Percentiles rank a stretch among this genome's conserved stretches.
Conservation (phyloP, 306 rosid species). For the Arachis stenosperma region DNA sequence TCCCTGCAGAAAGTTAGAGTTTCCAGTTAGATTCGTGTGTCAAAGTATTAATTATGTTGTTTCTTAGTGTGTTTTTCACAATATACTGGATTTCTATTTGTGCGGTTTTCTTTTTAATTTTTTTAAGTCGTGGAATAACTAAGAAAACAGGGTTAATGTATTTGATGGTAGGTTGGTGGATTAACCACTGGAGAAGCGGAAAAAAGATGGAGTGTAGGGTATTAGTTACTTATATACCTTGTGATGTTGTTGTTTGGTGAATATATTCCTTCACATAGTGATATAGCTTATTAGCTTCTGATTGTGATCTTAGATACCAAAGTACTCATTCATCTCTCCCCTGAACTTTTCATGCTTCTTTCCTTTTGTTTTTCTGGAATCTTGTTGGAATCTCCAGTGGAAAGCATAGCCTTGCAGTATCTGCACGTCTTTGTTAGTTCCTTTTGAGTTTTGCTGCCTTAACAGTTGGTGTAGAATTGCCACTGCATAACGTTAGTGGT, state of each 20-base stretch:
- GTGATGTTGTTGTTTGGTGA: not conserved
- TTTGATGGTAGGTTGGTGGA: not conserved
- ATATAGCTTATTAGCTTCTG: slow-evolving; percentile 7
- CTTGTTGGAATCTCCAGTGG: not conserved
- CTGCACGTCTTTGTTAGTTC: not conserved
- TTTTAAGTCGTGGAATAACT: not conserved
- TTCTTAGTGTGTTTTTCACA: not conserved
- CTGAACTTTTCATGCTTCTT: slow-evolving; percentile 15
- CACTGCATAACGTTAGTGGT: not conserved
- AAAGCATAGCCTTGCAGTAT: not conserved
- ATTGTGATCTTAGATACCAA: not conserved
- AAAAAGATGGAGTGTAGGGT: not conserved
- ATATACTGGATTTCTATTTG: slow-evolving; percentile 23
- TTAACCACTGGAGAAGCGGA: not conserved
- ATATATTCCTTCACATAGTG: slow-evolving; percentile 6
- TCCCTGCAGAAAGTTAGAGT: not conserved
- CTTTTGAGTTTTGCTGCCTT: not conserved
- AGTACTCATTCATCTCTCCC: not conserved
- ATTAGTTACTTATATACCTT: too few species aligned
- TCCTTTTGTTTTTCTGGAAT: slow-evolving; percentile 9
- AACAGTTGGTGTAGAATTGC: not conserved
- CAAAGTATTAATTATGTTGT: not conserved
- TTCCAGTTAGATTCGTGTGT: not conserved
- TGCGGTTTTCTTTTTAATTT: not conserved
- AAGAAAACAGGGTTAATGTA: slow-evolving; percentile 7